Evolutionary conservation across 75 land plant species (phyloP), one percentile per base, ranked within the genome.

Genomic region (Cunninghamia lanceolata): DNA sequence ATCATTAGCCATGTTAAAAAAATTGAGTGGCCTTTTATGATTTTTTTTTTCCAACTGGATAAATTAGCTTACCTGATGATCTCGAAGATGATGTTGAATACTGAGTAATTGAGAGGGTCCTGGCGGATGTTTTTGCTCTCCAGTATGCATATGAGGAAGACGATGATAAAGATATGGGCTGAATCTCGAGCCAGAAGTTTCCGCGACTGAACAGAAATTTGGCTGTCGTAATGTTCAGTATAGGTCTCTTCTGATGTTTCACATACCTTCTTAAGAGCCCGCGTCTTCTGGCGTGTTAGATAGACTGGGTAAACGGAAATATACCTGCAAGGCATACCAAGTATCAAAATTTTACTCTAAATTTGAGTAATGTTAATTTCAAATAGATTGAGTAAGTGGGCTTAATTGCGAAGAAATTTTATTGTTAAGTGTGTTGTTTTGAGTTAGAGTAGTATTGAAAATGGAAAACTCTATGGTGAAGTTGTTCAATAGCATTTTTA

Each of bases 1-100:
- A 30, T 30, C 15, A 75, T 9, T 30, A 21, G 36, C 11, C 32
- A 21, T 75, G 77, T 75, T 13, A 21, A 75, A 9, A 13, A 35
- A 35, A 0, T 30, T 30, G 1, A 75, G 32, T 13, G 11, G 36
- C 0, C 1, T 75, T 30, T 30, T 11, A 75, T 35, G 28, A 75
- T 9, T 16, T 0, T 16, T 0, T n/a, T 7, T 8, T 7, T 47
- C 8, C 8, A 47, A 50, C 15, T 50, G 52, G 52, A 10, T 11
- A 82, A 35, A 25, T 34, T 38, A 16, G 83, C 11, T 11, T 84
- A 89, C 92, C 90, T 91, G 71, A 87, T 89, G 83, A 91, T 86
- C 54, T 91, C 92, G 85, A 89, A 91, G 52, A 91, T 45, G 76
- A 91, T 89, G 87, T 87, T 89, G 88, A 91, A 91, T 25, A 91